Evolutionary conservation across 352 stramenopile genomes (phyloP).

Genomic region (Globisporangium irregulare): DNA sequence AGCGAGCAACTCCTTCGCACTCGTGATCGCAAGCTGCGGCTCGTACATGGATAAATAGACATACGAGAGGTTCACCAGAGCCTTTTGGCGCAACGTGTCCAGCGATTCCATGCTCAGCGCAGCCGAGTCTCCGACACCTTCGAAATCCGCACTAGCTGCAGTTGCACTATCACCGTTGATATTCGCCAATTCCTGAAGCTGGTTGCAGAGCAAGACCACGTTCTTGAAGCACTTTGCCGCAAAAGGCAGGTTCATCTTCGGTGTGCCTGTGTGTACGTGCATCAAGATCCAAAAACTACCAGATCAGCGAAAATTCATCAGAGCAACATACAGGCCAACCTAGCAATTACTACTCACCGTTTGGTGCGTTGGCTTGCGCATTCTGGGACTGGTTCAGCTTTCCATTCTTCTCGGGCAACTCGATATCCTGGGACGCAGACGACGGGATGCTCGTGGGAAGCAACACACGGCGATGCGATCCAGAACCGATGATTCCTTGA

Average conservation of each 20-base stretch:
- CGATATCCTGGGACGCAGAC: constrained; percentile 60
- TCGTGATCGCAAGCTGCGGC: constrained; percentile 84
- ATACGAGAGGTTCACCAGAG: constrained; percentile 85
- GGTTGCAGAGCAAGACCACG: constrained; percentile 76
- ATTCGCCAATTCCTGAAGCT: constrained; percentile 50
- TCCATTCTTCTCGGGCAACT: constrained; percentile 56
- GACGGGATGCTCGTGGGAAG: constrained; percentile 65
- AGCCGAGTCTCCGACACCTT: constrained; percentile 23
- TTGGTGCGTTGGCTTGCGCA: constrained; percentile 26
- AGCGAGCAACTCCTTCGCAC: constrained; percentile 71
- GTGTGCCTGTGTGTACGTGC: constrained; percentile 21
- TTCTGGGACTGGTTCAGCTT: constrained; percentile 35
- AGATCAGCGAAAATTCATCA: neutral
- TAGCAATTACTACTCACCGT: constrained; percentile 20
- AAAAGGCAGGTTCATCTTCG: constrained; percentile 84
- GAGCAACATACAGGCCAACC: constrained; percentile 4
- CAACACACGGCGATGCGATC: constrained; percentile 78
- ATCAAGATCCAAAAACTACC: neutral
- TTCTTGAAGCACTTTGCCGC: constrained; percentile 89
- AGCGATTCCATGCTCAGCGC: constrained; percentile 49
- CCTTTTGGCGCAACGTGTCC: constrained; percentile 78
- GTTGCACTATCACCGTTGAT: constrained; percentile 28
- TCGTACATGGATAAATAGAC: constrained; percentile 91
- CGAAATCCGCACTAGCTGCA: constrained; percentile 18
- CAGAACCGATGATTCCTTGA: constrained; percentile 71